Base-by-base conservation (phyloP, 345 rosid species). In the Brassica carinata region DNA sequence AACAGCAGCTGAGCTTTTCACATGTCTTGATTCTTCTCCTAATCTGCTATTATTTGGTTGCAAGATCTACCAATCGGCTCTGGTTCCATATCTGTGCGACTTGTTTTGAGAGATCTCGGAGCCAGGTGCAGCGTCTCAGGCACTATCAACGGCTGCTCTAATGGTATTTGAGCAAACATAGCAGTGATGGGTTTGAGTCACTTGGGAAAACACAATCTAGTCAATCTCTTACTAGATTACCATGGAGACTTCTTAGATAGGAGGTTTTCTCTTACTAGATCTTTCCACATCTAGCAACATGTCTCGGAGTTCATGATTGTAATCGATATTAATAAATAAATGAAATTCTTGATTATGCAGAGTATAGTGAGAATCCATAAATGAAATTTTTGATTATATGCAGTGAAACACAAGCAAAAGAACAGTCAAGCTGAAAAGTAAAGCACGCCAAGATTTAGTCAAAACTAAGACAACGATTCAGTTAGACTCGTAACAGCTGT, bases 161-260 rank as follows among this genome's bases (percentile, higher is more conserved):
- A 85, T 27, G 64, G 77, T 84, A 83, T 90, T 87, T 81, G 85
- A 81, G 77, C 97, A 94, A 51, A 78, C 67, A 62, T 94, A 97
- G 78, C 95, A 90, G 0, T 23, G 26, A 23, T 23, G 26, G 26
- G 26, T 23, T 23, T 23, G 26, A 23, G 26, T 23, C 26, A 23
- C 26, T 23, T 23, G 2, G 26, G 26, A 23, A 23, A 1, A 23
- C 26, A 1, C 26, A 23, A 23, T 1, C 2, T 23, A 23, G 26
- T 23, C 26, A 23, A 23, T 23, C 26, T 23, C 26, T 23, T 29
- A 69, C 86, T 81, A 1, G 94, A 89, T 76, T 90, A 85, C 97
- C 98, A 94, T 23, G 96, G 94, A 14, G 98, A 94, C 72, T 85
- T 94, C 79, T 92, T 93, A 73, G 83, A 85, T 77, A 92, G 53